A percentile compares a stretch with the other conserved stretches of the same genome.
Evolutionary conservation across 2,329 filamentous ascomycete genomes (phyloP).

Genomic region (Cordyceps pruinosa): DNA sequence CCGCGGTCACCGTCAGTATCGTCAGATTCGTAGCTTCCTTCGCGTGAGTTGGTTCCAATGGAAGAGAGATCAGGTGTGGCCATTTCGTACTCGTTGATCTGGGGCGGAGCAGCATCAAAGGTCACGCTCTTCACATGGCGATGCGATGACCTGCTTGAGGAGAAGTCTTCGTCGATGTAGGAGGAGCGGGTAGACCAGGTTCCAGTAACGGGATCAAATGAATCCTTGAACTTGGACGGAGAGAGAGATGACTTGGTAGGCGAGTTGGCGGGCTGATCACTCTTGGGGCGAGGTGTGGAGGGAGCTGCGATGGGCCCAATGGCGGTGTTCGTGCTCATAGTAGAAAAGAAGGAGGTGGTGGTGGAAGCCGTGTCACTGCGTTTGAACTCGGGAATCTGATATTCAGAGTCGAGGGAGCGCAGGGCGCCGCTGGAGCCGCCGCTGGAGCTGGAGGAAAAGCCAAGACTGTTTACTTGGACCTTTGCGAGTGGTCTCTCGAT

Average conservation of each 20-base stretch:
- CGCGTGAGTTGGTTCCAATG: slow-evolving; percentile 78
- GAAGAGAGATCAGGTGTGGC: slow-evolving; percentile 94
- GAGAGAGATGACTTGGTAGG: slow-evolving; percentile 88
- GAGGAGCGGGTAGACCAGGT: slow-evolving; percentile 62
- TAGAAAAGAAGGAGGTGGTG: slow-evolving; percentile 43
- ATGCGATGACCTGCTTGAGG: slow-evolving; percentile 61
- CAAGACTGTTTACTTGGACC: slow-evolving; percentile 65
- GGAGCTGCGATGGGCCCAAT: slow-evolving; percentile 29
- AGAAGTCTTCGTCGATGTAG: slow-evolving; percentile 50
- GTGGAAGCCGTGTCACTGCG: slow-evolving; percentile 49
- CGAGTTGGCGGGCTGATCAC: slow-evolving; percentile 52
- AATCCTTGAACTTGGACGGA: slow-evolving; percentile 56
- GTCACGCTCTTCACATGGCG: slow-evolving; percentile 95
- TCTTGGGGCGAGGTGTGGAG: slow-evolving; percentile 45
- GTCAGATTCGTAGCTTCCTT: slow-evolving; percentile 86
- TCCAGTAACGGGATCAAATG: slow-evolving; percentile 61
- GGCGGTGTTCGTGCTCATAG: slow-evolving; percentile 47
- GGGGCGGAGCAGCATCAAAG: slow-evolving; percentile 87
- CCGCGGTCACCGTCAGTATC: slow-evolving; percentile 67
- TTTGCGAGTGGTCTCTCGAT: slow-evolving; percentile 78
- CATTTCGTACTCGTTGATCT: slow-evolving; percentile 98
- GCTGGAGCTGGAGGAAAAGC: slow-evolving; percentile 44
- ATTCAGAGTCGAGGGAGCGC: slow-evolving; percentile 40
- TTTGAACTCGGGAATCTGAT: slow-evolving; percentile 37
- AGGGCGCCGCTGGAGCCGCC: slow-evolving; percentile 28